Evolutionary conservation across 352 stramenopile species (phyloP), one percentile per base, ranked within the genome.

Genomic region (Pythium brachiatum): DNA sequence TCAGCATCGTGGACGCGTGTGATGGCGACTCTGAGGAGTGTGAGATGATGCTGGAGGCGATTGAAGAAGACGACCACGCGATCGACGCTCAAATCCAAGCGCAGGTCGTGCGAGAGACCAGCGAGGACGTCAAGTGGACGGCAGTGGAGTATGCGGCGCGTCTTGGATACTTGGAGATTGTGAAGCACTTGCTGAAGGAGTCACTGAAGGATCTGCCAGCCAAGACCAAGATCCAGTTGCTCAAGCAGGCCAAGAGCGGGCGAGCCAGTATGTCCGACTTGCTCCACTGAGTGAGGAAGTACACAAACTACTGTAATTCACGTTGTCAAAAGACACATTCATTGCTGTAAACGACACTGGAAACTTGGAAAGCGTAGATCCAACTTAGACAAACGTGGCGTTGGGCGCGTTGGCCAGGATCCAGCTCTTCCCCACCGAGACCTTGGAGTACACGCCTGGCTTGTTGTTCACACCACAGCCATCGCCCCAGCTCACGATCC

Each of bases 401-500:
- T 34, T 34, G 5, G 29, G 29, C 9, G 29, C 29, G 29, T 34
- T 34, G 29, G 29, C 29, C 29, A 34, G 29, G 50, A 89, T 81
- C 77, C 79, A 89, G 26, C 56, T 46, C 25, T 73, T 68, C 9
- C 46, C 75, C 48, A 73, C 65, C 23, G 79, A 81, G 38, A 89
- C 58, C 26, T 76, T 74, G 4, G 78, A 73, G 69, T 89, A 86
- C 8, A 90, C 75, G 27, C 75, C 79, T 0, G 81, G 81, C 21
- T 83, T 64, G n/a, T 72, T 73, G 20, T 63, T 69, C 13, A 70
- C 64, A 1, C 75, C 79, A 39, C 81, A 90, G n/a, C 75, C 79
- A 21, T 79, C 60, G 16, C 77, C 79, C 78, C 78, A 90, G 59
- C 78, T 88, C 15, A 84, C 78, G n/a, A 90, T 68, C 2, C 76